Base-by-base conservation (phyloP, 1,139 yeast genomes). In the Suhomyces coccinellae region DNA sequence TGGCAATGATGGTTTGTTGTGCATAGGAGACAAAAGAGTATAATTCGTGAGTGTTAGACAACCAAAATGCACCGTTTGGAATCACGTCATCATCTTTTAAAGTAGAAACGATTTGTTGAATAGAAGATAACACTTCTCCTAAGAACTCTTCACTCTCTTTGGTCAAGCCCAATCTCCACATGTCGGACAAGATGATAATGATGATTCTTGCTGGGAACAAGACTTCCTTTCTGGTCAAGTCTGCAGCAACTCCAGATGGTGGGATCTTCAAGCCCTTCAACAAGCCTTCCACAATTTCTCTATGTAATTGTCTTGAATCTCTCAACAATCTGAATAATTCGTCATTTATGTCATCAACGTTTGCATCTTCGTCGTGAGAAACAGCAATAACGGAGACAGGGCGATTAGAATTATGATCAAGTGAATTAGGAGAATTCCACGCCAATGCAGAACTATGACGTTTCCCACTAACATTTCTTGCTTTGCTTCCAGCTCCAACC, bases 161-260 rank as follows among this genome's bases (percentile, higher is more conserved):
- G 32, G 97, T 90, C 58, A 90, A 79, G 2, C 99, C 98, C 47
- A 91, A 76, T 67, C 98, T 82, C 99, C 99, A 93, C 99, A 93
- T 90, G 66, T 95, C 99, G 58, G 96, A 85, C 51, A 93, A 77
- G 36, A 93, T 86, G 53, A 95, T 86, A 56, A 93, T 91, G 57
- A 93, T 85, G 51, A 93, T 88, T 72, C 97, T 85, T 2, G 98
- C 95, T 35, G 99, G 99, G 83, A 90, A 93, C 44, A 93, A 76
- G 31, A 93, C 96, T 65, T 95, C 99, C 64, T 91, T 89, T 59
- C 90, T 79, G 13, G 95, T 83, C 53, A 89, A 76, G 61, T 86
- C 90, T 37, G 88, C 84, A 42, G 90, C 88, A 54, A 87, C 87
- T 47, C 91, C 84, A 24, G 95, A 88, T 15, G 82, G 79, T 36